phyloP scores from a whole-genome alignment of 768 basidiomycete genomes.

The Collybiopsis confluens region DNA sequence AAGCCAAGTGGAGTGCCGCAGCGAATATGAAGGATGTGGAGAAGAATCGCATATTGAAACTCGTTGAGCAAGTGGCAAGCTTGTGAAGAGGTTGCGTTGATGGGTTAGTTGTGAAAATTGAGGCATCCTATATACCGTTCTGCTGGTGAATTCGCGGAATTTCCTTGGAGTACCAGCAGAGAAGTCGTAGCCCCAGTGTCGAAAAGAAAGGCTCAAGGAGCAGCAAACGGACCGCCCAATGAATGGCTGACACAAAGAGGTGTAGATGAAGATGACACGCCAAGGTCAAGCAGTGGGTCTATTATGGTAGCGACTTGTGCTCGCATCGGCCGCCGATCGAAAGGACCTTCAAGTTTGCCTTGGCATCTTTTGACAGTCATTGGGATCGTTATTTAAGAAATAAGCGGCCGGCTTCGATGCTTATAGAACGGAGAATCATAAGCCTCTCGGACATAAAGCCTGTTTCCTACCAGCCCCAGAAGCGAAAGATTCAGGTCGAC shows the following conservation, averaged over 20 bases:
- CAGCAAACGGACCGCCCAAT: background rate
- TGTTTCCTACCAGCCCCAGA: too few relatives aligned
- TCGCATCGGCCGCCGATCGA: too few relatives aligned
- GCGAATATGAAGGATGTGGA: background rate
- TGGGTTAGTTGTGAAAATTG: background rate
- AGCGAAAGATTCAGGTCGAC: background rate
- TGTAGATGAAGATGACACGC: background rate
- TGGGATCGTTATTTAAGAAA: too few relatives aligned
- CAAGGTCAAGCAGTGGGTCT: background rate
- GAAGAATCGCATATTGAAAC: background rate
- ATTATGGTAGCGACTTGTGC: background rate
- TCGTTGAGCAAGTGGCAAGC: too few relatives aligned
- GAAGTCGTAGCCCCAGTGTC: background rate
- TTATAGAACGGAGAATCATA: too few relatives aligned
- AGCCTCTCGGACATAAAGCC: too few relatives aligned
- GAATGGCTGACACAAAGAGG: background rate
- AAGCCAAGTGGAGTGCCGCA: background rate
- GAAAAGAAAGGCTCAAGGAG: background rate
- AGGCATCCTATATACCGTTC: background rate
- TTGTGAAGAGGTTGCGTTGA: background rate
- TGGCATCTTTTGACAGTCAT: constrained; percentile 3
- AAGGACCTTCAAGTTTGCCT: background rate
- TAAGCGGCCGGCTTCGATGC: too few relatives aligned
- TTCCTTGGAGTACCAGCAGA: background rate
- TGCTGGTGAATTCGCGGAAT: background rate